Base-by-base conservation (phyloP, 2,329 filamentous ascomycete species). In the Cladosporium austrohemisphaericum region DNA sequence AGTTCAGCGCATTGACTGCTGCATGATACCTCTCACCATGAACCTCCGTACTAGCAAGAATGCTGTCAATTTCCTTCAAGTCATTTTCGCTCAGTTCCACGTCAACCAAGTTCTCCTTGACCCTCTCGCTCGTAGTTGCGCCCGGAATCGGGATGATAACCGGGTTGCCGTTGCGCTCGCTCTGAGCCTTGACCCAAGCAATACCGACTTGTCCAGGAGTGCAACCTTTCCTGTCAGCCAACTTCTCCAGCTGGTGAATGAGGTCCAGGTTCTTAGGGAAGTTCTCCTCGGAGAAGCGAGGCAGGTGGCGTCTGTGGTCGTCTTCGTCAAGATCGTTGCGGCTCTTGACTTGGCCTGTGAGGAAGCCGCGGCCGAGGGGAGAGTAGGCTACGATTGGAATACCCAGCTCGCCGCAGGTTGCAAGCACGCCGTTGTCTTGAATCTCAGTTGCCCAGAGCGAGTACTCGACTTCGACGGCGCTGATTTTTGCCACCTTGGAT, bases 381-480 rank as follows among this genome's bases (percentile, higher is more conserved):
- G 83, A 84, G 68, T 89, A 91, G 0, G 84, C 85, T 28, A 88
- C 68, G 40, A 91, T 70, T 0, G 85, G 83, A 52, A 92, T 88
- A 38, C 74, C 70, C 37, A 85, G 67, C 62, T 91, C 76, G 1
- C 71, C 75, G 53, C 80, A 83, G 1, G 76, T 71, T 46, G 71
- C 61, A 2, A 77, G 76, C 1, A 84, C 72, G 14, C 75, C 80
- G 53, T 84, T 83, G 14, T 75, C 64, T 4, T 83, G 64, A 37
- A 81, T 76, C 20, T 81, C 75, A 2, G 76, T 79, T 5, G 69
- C 68, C 70, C 74, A 84, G 2, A 83, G 68, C 13, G 74, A 78
- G 49, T 83, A 70, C 60, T 84, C 81, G 19, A 81, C 75, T 58
- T 85, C 81, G 6, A 84, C 79, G 1, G 76, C 75, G 1, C 72